phyloP scores from a whole-genome alignment of 371 early-diverging fungal species.

The Syncephalastrum sp. region DNA sequence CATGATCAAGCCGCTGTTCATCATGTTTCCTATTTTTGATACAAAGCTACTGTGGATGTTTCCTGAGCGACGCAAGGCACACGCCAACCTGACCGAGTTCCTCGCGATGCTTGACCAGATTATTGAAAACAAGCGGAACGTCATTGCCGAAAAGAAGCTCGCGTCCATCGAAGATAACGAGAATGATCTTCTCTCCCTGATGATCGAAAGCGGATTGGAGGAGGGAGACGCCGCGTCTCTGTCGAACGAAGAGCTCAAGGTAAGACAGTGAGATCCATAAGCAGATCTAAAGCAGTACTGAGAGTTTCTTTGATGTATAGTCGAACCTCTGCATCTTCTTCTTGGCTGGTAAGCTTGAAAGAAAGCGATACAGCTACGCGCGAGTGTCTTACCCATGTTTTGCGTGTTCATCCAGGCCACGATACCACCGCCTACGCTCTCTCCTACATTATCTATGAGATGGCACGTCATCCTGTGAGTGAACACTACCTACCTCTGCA shows the following conservation, averaged over 20 bases:
- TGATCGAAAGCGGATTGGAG: slow-evolving; percentile 33
- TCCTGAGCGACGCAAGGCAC: slow-evolving; percentile 29
- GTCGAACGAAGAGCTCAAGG: slow-evolving; percentile 17
- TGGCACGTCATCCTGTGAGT: slow-evolving; percentile 19
- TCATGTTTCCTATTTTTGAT: slow-evolving; percentile 27
- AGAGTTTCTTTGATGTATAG: slow-evolving; percentile 9
- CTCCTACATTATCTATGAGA: slow-evolving; percentile 15
- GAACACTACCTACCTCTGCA: slow-evolving; percentile 13
- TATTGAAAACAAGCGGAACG: slow-evolving; percentile 28
- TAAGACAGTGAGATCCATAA: neutral
- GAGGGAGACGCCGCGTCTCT: slow-evolving; percentile 16
- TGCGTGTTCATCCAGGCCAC: neutral
- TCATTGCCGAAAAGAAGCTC: slow-evolving; percentile 11
- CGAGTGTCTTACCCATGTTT: too few species aligned
- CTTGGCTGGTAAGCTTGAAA: slow-evolving; percentile 2
- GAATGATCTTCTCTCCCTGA: slow-evolving; percentile 46
- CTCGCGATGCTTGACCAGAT: slow-evolving; percentile 36
- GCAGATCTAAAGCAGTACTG: too few species aligned
- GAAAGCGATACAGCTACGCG: too few species aligned
- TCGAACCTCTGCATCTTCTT: slow-evolving; percentile 43
- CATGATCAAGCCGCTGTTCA: slow-evolving; percentile 19
- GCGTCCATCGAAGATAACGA: slow-evolving; percentile 30
- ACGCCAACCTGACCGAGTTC: slow-evolving; percentile 30
- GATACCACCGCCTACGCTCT: slow-evolving; percentile 18
- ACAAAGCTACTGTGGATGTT: slow-evolving; percentile 14